Base-by-base conservation (phyloP, 148 eudicot species). In the Agrostemma githago region DNA sequence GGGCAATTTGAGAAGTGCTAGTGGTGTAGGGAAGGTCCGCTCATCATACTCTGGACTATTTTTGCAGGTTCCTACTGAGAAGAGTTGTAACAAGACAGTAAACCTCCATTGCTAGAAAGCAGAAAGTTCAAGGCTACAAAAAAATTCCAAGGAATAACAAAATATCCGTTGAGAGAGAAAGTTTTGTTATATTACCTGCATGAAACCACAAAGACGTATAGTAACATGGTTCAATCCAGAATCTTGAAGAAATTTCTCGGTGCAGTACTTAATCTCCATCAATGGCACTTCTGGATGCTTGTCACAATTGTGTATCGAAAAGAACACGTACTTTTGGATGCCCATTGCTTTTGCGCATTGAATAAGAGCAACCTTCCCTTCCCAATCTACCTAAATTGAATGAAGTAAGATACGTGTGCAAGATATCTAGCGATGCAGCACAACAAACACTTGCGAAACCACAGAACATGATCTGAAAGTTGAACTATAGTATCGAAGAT, bases 311-410 rank as follows among this genome's bases (percentile, higher is more conserved):
- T 96, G 99, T 78, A 96, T 96, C 69, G 99, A 96, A 82, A 80
- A 96, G 83, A 96, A 96, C 62, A 96, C 87, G 77, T 43, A 96
- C 75, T 96, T 96, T 66, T 90, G 99, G 71, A 96, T 82, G 61
- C 97, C 99, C 97, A 96, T 96, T 68, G 99, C 99, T 86, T 92
- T 92, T 78, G 99, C 99, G 84, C 97, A 96, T 84, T 96, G 99
- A 81, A 96, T 89, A 62, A 96, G 96, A 81, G 99, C 94, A 89
- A 96, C 96, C 80, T 96, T 96, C 80, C 97, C 99, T 96, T 96
- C 97, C 99, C 99, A 96, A 82, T 96, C 99, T 86, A 92, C 97
- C 97, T 92, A 82, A 78, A 86, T 79, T 58, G 69, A 78, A 83
- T 21, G 64, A 51, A 72, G 65, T 82, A 62, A 77, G 72, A 16